phyloP scores from a whole-genome alignment of 1,284 basidiomycete species.

The Heterobasidion occidentale region DNA sequence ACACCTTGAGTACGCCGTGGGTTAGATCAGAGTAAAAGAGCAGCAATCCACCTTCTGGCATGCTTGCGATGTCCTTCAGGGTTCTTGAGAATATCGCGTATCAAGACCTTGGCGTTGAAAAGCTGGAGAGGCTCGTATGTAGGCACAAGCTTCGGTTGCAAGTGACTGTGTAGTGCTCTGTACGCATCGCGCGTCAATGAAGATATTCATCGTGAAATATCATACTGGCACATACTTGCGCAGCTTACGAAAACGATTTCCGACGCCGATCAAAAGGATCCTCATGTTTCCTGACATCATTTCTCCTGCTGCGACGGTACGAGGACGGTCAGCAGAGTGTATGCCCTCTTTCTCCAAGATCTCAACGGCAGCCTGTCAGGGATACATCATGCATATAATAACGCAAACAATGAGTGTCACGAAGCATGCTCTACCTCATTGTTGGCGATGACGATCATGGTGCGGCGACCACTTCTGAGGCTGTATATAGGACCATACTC shows the following conservation, averaged over 20 bases:
- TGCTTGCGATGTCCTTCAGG: slow-evolving; percentile 46
- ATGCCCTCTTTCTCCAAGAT: slow-evolving; percentile 25
- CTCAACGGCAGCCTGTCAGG: slow-evolving; percentile 16
- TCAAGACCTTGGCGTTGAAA: slow-evolving; percentile 35
- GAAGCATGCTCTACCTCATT: slow-evolving; percentile 19
- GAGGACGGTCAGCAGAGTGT: slow-evolving; percentile 18
- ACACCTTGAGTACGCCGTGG: too few species aligned
- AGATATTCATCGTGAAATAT: neutral
- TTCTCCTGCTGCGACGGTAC: slow-evolving; percentile 15
- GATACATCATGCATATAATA: neutral
- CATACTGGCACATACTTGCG: slow-evolving; percentile 13
- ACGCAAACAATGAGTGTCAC: neutral
- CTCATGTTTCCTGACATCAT: slow-evolving; percentile 19
- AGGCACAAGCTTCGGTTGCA: slow-evolving; percentile 39
- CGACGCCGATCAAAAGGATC: slow-evolving; percentile 12
- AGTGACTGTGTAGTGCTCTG: slow-evolving; percentile 42
- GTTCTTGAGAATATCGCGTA: slow-evolving; percentile 43
- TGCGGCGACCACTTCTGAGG: slow-evolving; percentile 20
- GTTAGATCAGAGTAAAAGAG: neutral
- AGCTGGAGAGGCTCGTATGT: slow-evolving; percentile 41
- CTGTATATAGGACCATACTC: slow-evolving; percentile 30
- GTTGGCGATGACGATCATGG: slow-evolving; percentile 26
- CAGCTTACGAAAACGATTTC: slow-evolving; percentile 16
- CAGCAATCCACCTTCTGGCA: slow-evolving; percentile 32
- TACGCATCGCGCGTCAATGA: neutral